phyloP scores from a whole-genome alignment of 441 rosid genomes.

The Populus hybrid region DNA sequence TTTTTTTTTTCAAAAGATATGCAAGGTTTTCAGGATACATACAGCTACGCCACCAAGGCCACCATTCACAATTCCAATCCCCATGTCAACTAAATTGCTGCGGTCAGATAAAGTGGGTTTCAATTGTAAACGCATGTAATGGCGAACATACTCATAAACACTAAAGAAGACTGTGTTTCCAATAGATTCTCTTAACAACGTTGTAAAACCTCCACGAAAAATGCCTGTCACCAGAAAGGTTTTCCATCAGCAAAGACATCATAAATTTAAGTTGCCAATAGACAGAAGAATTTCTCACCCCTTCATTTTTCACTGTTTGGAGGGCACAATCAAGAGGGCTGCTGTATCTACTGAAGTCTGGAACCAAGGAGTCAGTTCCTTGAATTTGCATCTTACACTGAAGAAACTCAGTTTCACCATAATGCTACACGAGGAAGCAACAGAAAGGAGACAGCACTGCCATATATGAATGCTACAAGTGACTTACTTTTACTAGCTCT shows the following conservation, averaged over 20 bases:
- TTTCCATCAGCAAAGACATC: slow-evolving; percentile 30
- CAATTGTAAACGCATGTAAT: slow-evolving; percentile 56
- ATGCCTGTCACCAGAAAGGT: slow-evolving; percentile 74
- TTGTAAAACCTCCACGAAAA: slow-evolving; percentile 73
- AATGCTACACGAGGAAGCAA: slow-evolving; percentile 20
- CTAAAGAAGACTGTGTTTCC: slow-evolving; percentile 83
- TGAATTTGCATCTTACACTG: slow-evolving; percentile 99
- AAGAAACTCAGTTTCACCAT: slow-evolving; percentile 38
- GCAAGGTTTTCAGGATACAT: slow-evolving; percentile 30
- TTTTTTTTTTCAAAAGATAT: not conserved
- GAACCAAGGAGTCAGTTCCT: slow-evolving; percentile 71
- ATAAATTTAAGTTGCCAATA: not conserved
- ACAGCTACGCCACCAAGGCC: slow-evolving; percentile 92
- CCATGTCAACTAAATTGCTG: slow-evolving; percentile 66
- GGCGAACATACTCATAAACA: slow-evolving; percentile 67
- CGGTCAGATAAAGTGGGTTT: slow-evolving; percentile 39
- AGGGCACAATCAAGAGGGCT: slow-evolving; percentile 78
- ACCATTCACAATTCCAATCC: slow-evolving; percentile 69
- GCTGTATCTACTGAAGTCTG: slow-evolving; percentile 53
- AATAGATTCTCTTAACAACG: slow-evolving; percentile 69
- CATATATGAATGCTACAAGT: slow-evolving; percentile 3
- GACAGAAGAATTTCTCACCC: slow-evolving; percentile 57
- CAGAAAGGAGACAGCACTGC: not conserved
- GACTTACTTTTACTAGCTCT: slow-evolving; percentile 74
- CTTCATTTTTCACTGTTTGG: slow-evolving; percentile 67